Base-by-base conservation (phyloP, 164 flowering plant genomes). In the Chimonanthus praecox region DNA sequence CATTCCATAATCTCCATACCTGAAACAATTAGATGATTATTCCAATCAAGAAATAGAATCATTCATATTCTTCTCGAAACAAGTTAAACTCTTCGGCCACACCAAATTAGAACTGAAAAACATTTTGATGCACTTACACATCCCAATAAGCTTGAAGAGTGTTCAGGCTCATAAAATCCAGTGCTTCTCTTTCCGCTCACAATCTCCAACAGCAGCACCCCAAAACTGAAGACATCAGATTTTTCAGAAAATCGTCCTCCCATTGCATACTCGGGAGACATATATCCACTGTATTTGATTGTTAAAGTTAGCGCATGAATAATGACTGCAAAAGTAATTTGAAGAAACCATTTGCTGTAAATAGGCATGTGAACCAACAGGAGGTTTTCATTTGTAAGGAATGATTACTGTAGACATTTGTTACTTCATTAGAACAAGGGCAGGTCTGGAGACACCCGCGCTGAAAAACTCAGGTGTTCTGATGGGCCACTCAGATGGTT, bases 151-250 rank as follows among this genome's bases (percentile, higher is more conserved):
- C 44, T 68, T 20, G 68, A n/a, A 13, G 68, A 62, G 20, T 67
- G 54, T n/a, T 13, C 4, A 7, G 48, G 5, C 43, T 49, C 47
- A 20, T 20, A 63, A 58, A 33, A 66, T 66, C 10, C 46, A 3
- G 47, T 62, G 18, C 49, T 87, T 75, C 68, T 88, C 77, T 71
- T 80, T 1, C 88, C 88, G 68, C 85, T 82, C 8, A 86, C 73
- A 11, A 84, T 77, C 82, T 88, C 91, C 13, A 88, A 63, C 11
- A 86, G 60, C 3, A 86, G 49, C n/a, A 87, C 86, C 3, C 89
- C 92, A 45, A 83, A 84, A 73, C 92, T 85, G 46, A 65, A 68
- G 65, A 69, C 62, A 49, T 48, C 18, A 58, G 66, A 68, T 69
- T 46, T 67, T n/a, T 47, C 51, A 4, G 78, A 75, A 61, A 75